phyloP scores from a whole-genome alignment of 805 yeast species.

The Metschnikowia cerradonensis region DNA sequence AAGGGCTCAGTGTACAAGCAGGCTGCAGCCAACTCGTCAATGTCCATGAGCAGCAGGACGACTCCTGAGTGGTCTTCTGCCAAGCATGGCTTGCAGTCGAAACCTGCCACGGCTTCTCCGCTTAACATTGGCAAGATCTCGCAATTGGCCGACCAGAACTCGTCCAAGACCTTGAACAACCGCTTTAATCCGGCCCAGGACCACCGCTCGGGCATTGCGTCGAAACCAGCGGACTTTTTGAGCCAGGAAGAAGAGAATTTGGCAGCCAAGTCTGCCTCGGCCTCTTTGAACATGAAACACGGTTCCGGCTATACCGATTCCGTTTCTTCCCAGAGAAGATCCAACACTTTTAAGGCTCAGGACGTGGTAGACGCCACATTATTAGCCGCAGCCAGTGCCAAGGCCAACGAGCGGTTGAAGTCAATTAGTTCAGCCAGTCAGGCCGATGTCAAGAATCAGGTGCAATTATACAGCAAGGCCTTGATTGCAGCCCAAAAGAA shows the following conservation, averaged over 20 bases:
- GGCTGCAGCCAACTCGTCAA: slow-evolving; percentile 39
- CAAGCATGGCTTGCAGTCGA: slow-evolving; percentile 35
- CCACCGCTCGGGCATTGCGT: slow-evolving; percentile 35
- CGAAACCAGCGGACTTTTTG: slow-evolving; percentile 28
- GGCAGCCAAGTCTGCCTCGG: slow-evolving; percentile 58
- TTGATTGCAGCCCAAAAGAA: slow-evolving; percentile 71
- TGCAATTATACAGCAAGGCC: slow-evolving; percentile 67
- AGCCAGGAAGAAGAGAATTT: slow-evolving; percentile 40
- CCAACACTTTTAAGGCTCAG: slow-evolving; percentile 36
- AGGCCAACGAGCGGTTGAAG: slow-evolving; percentile 42
- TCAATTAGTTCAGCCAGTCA: slow-evolving; percentile 26
- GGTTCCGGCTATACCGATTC: slow-evolving; percentile 27
- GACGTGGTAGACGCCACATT: slow-evolving; percentile 45
- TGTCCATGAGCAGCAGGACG: slow-evolving; percentile 42
- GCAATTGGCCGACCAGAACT: slow-evolving; percentile 35
- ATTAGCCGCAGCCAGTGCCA: slow-evolving; percentile 45
- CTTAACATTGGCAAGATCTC: slow-evolving; percentile 35
- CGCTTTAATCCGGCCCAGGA: slow-evolving; percentile 42
- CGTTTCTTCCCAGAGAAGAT: slow-evolving; percentile 25
- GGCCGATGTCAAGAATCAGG: slow-evolving; percentile 38
- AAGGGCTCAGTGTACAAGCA: slow-evolving; percentile 27
- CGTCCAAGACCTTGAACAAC: slow-evolving; percentile 36
- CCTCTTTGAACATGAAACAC: slow-evolving; percentile 47
- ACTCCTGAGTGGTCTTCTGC: slow-evolving; percentile 36
- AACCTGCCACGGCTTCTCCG: slow-evolving; percentile 17